These are phyloP conservation scores for Amyloporia xantha DNA, from an alignment of 768 basidiomycete species.

Conservation along the genomic window DNA sequence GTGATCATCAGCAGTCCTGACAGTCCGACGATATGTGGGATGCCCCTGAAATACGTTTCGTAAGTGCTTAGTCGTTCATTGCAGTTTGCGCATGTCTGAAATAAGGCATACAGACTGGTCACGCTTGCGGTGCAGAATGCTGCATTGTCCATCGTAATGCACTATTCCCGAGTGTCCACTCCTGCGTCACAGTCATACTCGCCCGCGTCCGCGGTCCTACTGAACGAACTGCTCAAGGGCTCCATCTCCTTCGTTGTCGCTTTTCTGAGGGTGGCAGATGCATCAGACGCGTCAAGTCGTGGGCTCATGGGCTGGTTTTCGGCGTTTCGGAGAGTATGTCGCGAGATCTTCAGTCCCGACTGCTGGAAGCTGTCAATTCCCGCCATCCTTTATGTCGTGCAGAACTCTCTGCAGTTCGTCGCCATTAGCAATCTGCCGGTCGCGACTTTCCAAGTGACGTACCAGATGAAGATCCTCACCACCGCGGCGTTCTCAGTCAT, in stretches of 20 bases:
- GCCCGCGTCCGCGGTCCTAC: constrained; percentile 87
- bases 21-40: constrained; percentile 53
- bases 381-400: constrained; percentile 90
- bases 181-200: constrained; percentile 79
- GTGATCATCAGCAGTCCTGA: constrained; percentile 10
- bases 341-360: constrained; percentile 81
- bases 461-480: constrained; percentile 98
- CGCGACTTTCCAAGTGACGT: constrained; percentile 95
- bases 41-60: constrained; percentile 80
- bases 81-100: constrained; percentile 8
- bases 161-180: constrained; percentile 91
- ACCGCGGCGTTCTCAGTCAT: constrained; percentile 89
- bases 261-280: constrained; percentile 42
- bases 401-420: constrained; percentile 96
- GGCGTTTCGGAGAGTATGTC: constrained; percentile 49
- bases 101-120: constrained; percentile 46
- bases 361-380: constrained; percentile 99
- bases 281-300: constrained; percentile 15
- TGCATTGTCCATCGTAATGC: constrained; percentile 94
- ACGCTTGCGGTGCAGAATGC: constrained; percentile 94
- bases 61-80: constrained; percentile 31
- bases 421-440: constrained; percentile 93
- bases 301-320: constrained; percentile 29
- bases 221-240: constrained; percentile 93
- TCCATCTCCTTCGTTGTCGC: constrained; percentile 88